A percentile compares a stretch with the other conserved stretches of the same genome.
Conservation (phyloP, 179 eudicot species). For the Beta macrorhiza region DNA sequence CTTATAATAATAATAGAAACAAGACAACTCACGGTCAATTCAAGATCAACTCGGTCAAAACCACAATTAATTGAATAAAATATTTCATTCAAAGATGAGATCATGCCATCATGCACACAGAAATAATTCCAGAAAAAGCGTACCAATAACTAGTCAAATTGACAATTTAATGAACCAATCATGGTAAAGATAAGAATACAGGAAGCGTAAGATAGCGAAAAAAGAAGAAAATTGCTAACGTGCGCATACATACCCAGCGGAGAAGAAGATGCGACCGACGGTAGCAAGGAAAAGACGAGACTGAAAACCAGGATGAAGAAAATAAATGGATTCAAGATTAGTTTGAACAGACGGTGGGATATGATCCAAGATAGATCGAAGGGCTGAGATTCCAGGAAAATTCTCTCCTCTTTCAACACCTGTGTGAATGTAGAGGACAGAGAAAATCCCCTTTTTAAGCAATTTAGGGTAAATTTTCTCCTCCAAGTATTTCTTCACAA, state of each 20-base stretch:
- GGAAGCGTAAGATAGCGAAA: background rate
- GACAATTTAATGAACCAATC: background rate
- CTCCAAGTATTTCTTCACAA: conserved; percentile 51
- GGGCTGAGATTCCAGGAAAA: conserved; percentile 58
- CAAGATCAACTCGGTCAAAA: too few relatives aligned
- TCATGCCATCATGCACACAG: too few relatives aligned
- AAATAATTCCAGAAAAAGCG: too few relatives aligned
- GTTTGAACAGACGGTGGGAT: conserved; percentile 42
- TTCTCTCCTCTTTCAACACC: conserved; percentile 44
- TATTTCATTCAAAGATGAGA: too few relatives aligned
- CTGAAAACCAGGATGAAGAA: conserved; percentile 60
- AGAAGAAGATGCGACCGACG: conserved; percentile 61
- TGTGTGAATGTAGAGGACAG: conserved; percentile 56
- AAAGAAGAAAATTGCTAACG: too few relatives aligned
- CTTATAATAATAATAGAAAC: too few relatives aligned
- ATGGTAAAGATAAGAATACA: background rate
- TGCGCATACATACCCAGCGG: conserved; percentile 48
- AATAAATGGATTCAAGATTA: conserved; percentile 57
- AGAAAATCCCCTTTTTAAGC: conserved; percentile 36
- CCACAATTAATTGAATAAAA: too few relatives aligned
- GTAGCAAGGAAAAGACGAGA: conserved; percentile 68
- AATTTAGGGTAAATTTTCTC: conserved; percentile 50
- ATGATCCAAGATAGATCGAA: conserved; percentile 50
- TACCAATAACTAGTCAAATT: too few relatives aligned
- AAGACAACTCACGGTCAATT: too few relatives aligned